Conservation (phyloP, 2,329 filamentous ascomycete genomes). For the Graphiopsis chlorocephala region DNA sequence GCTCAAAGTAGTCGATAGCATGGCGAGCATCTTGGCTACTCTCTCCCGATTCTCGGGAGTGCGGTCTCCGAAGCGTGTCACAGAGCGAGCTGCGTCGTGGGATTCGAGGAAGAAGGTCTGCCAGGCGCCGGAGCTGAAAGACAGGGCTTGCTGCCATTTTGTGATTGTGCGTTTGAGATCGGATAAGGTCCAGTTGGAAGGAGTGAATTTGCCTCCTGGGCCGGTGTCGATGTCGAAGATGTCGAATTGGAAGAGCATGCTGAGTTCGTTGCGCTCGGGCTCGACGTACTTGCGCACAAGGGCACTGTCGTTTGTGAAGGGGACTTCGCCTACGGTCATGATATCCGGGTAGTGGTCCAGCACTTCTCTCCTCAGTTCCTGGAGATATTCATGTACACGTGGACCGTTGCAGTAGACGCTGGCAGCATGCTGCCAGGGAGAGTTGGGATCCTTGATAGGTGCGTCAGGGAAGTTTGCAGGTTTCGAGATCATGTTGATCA, state of each 20-base stretch:
- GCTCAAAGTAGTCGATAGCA: conserved; percentile 15
- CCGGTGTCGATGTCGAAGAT: conserved; percentile 54
- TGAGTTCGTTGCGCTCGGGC: conserved; percentile 54
- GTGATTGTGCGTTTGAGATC: conserved; percentile 50
- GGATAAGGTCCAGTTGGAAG: conserved; percentile 47
- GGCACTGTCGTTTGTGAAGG: conserved; percentile 43
- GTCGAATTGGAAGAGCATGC: conserved; percentile 71
- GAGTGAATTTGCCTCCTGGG: conserved; percentile 44
- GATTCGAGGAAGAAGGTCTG: conserved; percentile 63
- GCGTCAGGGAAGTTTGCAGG: conserved; percentile 23
- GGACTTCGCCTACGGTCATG: conserved; percentile 52
- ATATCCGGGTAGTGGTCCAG: conserved; percentile 48
- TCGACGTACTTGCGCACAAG: conserved; percentile 53
- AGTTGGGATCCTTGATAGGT: conserved; percentile 10
- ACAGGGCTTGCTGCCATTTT: conserved; percentile 60
- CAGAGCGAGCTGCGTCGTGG: conserved; percentile 59
- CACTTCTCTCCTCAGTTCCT: conserved; percentile 36
- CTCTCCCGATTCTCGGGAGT: conserved; percentile 45
- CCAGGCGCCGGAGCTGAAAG: conserved; percentile 55
- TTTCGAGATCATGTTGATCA: conserved; percentile 26
- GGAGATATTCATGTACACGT: conserved; percentile 46
- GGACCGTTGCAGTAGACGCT: conserved; percentile 33
- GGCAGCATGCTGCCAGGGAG: conserved; percentile 20
- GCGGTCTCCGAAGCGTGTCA: conserved; percentile 55
- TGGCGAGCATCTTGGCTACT: conserved; percentile 55